Conservation (phyloP, 2,329 filamentous ascomycete genomes). For the Epichloe uncinata region DNA sequence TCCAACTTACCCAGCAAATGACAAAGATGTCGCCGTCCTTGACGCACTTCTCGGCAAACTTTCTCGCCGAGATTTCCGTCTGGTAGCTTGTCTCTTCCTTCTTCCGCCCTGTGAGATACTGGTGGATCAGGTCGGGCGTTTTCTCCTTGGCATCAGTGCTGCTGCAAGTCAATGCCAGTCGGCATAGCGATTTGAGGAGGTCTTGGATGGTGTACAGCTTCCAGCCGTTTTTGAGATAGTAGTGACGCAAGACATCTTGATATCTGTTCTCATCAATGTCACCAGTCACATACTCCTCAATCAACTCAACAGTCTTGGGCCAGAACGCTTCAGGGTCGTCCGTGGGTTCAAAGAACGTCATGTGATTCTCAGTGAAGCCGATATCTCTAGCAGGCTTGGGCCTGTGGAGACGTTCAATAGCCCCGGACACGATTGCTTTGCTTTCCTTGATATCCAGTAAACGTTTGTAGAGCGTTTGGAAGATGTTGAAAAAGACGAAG, state of each 20-base stretch:
- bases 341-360: slow-evolving; percentile 62
- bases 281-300: slow-evolving; percentile 73
- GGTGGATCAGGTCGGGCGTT: slow-evolving; percentile 76
- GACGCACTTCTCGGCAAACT: slow-evolving; percentile 82
- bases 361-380: slow-evolving; percentile 65
- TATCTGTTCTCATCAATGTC: slow-evolving; percentile 73
- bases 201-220: slow-evolving; percentile 88
- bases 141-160: slow-evolving; percentile 84
- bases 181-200: slow-evolving; percentile 66
- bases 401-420: slow-evolving; percentile 59
- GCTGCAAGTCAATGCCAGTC: slow-evolving; percentile 71
- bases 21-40: slow-evolving; percentile 90
- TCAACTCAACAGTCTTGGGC: slow-evolving; percentile 68
- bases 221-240: slow-evolving; percentile 85
- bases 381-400: slow-evolving; percentile 74
- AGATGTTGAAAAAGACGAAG: slow-evolving; percentile 89
- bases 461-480: slow-evolving; percentile 80
- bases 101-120: slow-evolving; percentile 71
- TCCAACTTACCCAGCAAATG: slow-evolving; percentile 68
- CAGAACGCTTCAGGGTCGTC: slow-evolving; percentile 60
- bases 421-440: slow-evolving; percentile 57
- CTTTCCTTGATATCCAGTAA: slow-evolving; percentile 73
- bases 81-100: slow-evolving; percentile 80
- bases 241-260: slow-evolving; percentile 82
- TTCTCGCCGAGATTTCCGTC: slow-evolving; percentile 78